These are phyloP conservation scores for Phytophthora europaea DNA, from an alignment of 352 stramenopile species.

Conservation along the genomic window DNA sequence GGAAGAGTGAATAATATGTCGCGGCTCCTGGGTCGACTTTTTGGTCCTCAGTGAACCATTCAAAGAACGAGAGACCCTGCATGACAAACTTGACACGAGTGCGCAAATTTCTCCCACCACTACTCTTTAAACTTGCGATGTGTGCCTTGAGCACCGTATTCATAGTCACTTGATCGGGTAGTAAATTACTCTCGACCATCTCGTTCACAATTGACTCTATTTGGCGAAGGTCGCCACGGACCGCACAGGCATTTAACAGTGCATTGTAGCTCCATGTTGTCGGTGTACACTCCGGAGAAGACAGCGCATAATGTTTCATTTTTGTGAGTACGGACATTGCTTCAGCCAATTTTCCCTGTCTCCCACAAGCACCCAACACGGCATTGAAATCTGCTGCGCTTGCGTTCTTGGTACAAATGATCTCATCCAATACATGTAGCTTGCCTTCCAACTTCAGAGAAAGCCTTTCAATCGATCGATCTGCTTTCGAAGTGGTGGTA, in stretches of 20 bases:
- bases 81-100: constrained; percentile 34
- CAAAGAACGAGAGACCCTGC: constrained; percentile 43
- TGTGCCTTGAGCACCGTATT: constrained; percentile 67
- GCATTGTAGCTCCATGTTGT: constrained; percentile 55
- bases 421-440: constrained; percentile 46
- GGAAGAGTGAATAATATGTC: constrained; percentile 66
- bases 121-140: constrained; percentile 23
- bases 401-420: constrained; percentile 34
- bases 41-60: constrained; percentile 44
- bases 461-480: constrained; percentile 22
- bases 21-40: constrained; percentile 36
- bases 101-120: constrained; percentile 8
- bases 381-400: constrained; percentile 46
- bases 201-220: constrained; percentile 51
- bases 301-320: constrained; percentile 42
- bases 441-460: constrained; percentile 43
- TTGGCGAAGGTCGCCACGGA: constrained; percentile 35
- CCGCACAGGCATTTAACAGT: constrained; percentile 56
- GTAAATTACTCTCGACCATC: constrained; percentile 38
- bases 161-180: constrained; percentile 53
- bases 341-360: constrained; percentile 34
- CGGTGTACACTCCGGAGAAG: constrained; percentile 25
- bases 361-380: constrained; percentile 49
- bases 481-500: neutral
- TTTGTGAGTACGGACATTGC: constrained; percentile 47